Percentiles rank a stretch among this genome's conserved stretches.
Evolutionary conservation across 129 eudicot genomes (phyloP).

Genomic region (Arctium minus): DNA sequence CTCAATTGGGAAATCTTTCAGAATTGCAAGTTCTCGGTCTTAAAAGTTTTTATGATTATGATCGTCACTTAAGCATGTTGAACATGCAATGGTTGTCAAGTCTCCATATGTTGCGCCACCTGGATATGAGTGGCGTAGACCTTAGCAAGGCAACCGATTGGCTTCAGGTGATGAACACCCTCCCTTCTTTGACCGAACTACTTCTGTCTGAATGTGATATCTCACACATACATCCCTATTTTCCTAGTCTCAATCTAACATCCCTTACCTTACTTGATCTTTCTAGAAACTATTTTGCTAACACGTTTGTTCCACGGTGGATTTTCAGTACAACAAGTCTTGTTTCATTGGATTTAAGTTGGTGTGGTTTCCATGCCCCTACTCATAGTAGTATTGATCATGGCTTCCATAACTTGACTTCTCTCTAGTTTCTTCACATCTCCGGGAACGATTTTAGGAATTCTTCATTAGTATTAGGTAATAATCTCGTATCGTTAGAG

Average conservation of each 20-base stretch:
- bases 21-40: conserved; percentile 19
- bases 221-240: background rate
- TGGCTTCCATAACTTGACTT: background rate
- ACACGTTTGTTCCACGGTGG: conserved; percentile 13
- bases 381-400: no score
- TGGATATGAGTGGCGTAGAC: conserved; percentile 24
- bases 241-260: background rate
- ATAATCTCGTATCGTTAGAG: background rate
- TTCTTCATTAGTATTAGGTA: background rate
- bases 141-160: conserved; percentile 30
- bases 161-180: background rate
- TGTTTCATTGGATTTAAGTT: background rate
- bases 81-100: conserved; percentile 32
- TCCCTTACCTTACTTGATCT: conserved; percentile 30
- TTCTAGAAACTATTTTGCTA: background rate
- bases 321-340: background rate
- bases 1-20: conserved; percentile 38
- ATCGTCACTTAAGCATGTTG: background rate
- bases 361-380: background rate
- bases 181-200: conserved; percentile 25
- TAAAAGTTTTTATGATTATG: background rate
- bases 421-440: background rate
- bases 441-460: background rate
- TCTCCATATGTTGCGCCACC: conserved; percentile 19
- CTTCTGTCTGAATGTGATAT: conserved; percentile 5